Evolutionary conservation across 2,329 filamentous ascomycete genomes (phyloP), one percentile per base, ranked within the genome.

Genomic region (Diaporthe sp.): DNA sequence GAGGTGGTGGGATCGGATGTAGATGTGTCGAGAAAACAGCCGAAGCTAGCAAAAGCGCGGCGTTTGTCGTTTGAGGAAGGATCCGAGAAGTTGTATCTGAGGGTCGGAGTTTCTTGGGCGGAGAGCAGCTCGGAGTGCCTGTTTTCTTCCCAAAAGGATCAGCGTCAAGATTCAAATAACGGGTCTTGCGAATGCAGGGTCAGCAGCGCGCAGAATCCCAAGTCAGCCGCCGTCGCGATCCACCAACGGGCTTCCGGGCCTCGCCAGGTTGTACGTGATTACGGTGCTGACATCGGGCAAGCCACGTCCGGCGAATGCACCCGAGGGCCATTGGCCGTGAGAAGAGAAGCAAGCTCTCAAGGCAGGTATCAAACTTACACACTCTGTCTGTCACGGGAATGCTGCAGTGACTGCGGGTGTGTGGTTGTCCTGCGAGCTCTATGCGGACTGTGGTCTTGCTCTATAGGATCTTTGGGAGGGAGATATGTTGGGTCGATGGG

Each of bases 31-130:
- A 22, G 45, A 40, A 60, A 33, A 28, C 40, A n/a, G 64, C 74
- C 74, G 74, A 58, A 76, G 74, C 74, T 76, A 76, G 72, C 69
- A 50, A 76, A 76, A 76, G 74, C 74, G 72, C 74, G 72, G 74
- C 68, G 72, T 50, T 22, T 28, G 35, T 54, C 19, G 42, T 28
- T 28, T 13, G 38, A 4, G 38, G 50, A 45, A 69, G 74, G 60
- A 57, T 60, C 47, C 54, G 74, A 52, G 28, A 30, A n/a, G n/a
- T n/a, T 50, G 45, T 47, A 17, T 45, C n/a, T 64, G 42, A 54
- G 19, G 50, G 35, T 5, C 58, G 10, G 38, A 25, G 15, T 17
- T 61, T 47, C 38, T 28, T 28, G 50, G 52, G 35, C 40, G 40
- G 38, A 12, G 58, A n/a, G 47, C 35, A 57, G 60, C 54, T 68